Conservation (phyloP, 1,284 basidiomycete species). For the Trichosporon coremiiforme region DNA sequence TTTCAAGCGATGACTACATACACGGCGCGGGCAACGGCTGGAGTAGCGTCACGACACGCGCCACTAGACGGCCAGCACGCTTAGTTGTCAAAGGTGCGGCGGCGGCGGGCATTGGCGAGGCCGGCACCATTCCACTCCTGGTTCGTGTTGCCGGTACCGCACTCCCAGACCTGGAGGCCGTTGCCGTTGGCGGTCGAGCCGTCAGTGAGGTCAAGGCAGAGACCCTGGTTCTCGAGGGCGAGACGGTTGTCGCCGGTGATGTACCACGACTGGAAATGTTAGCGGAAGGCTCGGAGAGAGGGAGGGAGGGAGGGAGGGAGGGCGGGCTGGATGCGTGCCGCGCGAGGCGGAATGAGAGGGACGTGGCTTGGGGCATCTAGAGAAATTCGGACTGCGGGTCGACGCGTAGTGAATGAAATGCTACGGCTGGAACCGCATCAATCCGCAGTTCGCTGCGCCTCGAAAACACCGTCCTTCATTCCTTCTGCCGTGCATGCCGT, state of each 20-base stretch:
- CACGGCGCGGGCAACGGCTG: background rate
- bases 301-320: too few relatives aligned
- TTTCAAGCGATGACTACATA: background rate
- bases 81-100: constrained; percentile 21
- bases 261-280: constrained; percentile 31
- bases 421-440: constrained; percentile 1
- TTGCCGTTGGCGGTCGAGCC: constrained; percentile 33
- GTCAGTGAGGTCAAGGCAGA: constrained; percentile 44
- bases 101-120: constrained; percentile 16
- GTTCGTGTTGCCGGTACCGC: constrained; percentile 43
- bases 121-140: constrained; percentile 42
- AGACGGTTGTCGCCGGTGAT: constrained; percentile 35
- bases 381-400: background rate
- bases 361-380: background rate
- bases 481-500: constrained; percentile 1
- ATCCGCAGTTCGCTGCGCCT: background rate
- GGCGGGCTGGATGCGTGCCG: background rate
- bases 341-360: background rate
- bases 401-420: background rate
- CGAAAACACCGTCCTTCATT: background rate
- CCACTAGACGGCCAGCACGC: background rate
- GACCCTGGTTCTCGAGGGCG: constrained; percentile 31
- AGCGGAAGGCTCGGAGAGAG: background rate
- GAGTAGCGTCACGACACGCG: background rate
- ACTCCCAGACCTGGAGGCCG: constrained; percentile 34